Percentiles rank a stretch among this genome's conserved stretches.
Evolutionary conservation across 257 asterid genomes (phyloP).

Genomic region (Mentha longifolia): DNA sequence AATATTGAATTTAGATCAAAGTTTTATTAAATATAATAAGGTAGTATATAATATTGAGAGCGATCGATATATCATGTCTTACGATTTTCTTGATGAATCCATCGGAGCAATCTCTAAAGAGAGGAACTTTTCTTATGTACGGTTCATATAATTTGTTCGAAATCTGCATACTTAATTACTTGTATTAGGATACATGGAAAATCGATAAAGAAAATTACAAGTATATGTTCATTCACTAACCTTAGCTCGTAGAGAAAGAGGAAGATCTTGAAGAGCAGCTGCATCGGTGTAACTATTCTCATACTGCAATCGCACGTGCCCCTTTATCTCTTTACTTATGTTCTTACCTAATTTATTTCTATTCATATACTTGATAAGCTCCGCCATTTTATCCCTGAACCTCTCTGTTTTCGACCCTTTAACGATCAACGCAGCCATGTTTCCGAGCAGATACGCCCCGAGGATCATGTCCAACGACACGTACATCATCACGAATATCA

Average conservation of each 20-base stretch:
- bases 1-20: background rate
- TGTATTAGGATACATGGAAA: no score
- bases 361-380: constrained; percentile 58
- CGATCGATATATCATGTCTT: constrained; percentile 27
- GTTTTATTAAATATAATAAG: background rate
- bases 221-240: background rate
- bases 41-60: no score
- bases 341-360: constrained; percentile 62
- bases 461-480: constrained; percentile 81
- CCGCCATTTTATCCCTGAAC: constrained; percentile 70
- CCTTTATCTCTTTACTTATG: constrained; percentile 55
- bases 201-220: no score
- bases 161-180: constrained; percentile 44
- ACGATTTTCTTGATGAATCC: constrained; percentile 67
- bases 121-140: constrained; percentile 50
- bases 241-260: constrained; percentile 62
- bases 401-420: constrained; percentile 79
- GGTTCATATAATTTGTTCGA: constrained; percentile 62
- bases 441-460: constrained; percentile 79
- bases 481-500: constrained; percentile 77
- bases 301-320: constrained; percentile 64
- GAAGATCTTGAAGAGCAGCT: constrained; percentile 64
- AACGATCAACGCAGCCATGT: constrained; percentile 81
- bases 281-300: constrained; percentile 55
- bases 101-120: constrained; percentile 62